These are phyloP conservation scores for Podospora pseudopauciseta DNA, from an alignment of 495 filamentous ascomycete species.

Conservation along the genomic window DNA sequence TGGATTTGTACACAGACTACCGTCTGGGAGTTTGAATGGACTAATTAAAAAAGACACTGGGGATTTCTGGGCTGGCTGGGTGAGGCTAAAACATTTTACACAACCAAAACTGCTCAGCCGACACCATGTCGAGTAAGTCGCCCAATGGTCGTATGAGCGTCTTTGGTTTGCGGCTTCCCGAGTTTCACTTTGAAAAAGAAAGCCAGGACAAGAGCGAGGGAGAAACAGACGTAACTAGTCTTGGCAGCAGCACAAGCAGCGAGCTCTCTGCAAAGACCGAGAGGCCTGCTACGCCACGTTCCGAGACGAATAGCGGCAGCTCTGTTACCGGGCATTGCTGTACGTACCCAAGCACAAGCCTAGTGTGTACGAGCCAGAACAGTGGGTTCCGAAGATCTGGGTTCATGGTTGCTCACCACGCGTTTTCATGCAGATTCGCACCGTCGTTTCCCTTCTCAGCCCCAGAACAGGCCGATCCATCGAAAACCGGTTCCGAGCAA, in stretches of 20 bases:
- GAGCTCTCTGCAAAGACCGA: not conserved
- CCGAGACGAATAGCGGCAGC: constrained; percentile 1
- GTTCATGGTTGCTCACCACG: not conserved
- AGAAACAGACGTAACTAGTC: not conserved
- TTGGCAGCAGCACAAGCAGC: not conserved
- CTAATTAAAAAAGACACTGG: not conserved
- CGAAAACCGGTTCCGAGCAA: constrained; percentile 21
- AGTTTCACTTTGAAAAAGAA: constrained; percentile 10
- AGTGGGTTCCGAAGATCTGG: not conserved
- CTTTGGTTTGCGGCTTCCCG: constrained; percentile 10
- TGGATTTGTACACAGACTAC: not conserved
- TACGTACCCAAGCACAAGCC: not conserved
- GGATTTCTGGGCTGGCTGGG: not conserved
- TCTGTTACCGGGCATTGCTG: not conserved
- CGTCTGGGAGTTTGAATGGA: not conserved
- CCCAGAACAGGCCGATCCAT: constrained; percentile 9
- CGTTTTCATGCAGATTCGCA: constrained; percentile 8
- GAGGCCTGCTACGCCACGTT: constrained; percentile 2
- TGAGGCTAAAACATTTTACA: constrained; percentile 14
- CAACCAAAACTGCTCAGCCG: constrained; percentile 8
- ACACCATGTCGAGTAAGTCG: constrained; percentile 31
- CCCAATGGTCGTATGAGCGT: constrained; percentile 15
- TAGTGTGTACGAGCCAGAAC: not conserved
- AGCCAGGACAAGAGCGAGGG: not conserved
- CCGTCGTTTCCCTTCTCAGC: constrained; percentile 8